A percentile compares a stretch with the other conserved stretches of the same genome.
Evolutionary conservation across 768 basidiomycete genomes (phyloP).

Genomic region (Sistotremastrum niveocremeum): DNA sequence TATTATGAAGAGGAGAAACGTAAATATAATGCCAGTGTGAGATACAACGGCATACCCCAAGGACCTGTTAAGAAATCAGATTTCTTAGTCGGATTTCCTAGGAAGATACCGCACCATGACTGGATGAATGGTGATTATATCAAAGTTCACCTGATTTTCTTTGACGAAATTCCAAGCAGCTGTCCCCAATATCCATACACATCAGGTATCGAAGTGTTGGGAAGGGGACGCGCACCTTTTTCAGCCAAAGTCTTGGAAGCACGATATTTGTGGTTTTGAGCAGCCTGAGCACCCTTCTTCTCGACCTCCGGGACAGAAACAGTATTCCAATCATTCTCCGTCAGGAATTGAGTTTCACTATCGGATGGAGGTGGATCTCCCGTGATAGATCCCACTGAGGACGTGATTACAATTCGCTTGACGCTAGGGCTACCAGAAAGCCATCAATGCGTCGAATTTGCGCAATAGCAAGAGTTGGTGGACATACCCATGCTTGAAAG

Average conservation of each 20-base stretch:
- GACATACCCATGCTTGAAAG: conserved; percentile 14
- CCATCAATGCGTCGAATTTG: not conserved
- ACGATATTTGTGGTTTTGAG: conserved; percentile 10
- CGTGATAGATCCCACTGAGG: not conserved
- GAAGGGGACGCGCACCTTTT: conserved; percentile 13
- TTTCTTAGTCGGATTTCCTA: not conserved
- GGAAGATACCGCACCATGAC: too few species aligned
- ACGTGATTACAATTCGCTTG: conserved; percentile 1
- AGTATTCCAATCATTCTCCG: conserved; percentile 22
- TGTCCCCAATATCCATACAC: too few species aligned
- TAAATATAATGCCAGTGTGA: not conserved
- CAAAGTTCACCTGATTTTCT: too few species aligned
- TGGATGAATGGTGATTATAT: too few species aligned
- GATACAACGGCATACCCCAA: conserved; percentile 10
- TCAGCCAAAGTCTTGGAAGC: conserved; percentile 20
- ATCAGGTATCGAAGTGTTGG: conserved; percentile 9
- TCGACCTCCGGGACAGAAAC: conserved; percentile 13
- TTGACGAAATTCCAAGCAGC: too few species aligned
- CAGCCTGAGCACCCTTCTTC: conserved; percentile 16
- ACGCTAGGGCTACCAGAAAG: not conserved
- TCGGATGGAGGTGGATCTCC: not conserved
- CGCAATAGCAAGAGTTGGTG: not conserved
- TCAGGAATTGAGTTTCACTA: not conserved
- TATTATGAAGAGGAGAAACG: too few species aligned
- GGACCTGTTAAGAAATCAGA: conserved; percentile 8